These are phyloP conservation scores for Coemansia aciculifera DNA, from an alignment of 192 early-diverging fungal species.

Conservation along the genomic window DNA sequence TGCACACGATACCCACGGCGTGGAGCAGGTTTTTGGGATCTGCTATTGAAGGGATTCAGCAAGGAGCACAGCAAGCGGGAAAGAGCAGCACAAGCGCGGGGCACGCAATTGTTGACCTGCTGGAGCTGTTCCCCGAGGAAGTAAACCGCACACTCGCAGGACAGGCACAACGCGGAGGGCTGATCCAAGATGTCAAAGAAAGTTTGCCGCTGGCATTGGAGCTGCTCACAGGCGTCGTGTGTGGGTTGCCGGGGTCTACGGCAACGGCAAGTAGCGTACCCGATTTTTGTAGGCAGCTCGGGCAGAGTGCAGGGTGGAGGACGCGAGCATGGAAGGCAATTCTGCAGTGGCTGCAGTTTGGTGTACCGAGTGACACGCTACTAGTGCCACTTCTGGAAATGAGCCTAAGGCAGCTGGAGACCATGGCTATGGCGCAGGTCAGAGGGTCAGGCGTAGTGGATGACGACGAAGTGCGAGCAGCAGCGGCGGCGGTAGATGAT, in stretches of 20 bases:
- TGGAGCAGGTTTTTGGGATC: slow-evolving; percentile 33
- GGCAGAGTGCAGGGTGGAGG: slow-evolving; percentile 22
- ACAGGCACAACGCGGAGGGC: slow-evolving; percentile 14
- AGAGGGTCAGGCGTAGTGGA: slow-evolving; percentile 11
- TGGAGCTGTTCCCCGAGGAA: slow-evolving; percentile 49
- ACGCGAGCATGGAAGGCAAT: slow-evolving; percentile 46
- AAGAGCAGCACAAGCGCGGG: slow-evolving; percentile 18
- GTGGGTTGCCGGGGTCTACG: slow-evolving; percentile 17
- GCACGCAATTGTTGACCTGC: slow-evolving; percentile 34
- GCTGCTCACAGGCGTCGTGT: slow-evolving; percentile 28
- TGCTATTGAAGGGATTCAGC: slow-evolving; percentile 21
- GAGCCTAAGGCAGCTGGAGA: slow-evolving; percentile 31
- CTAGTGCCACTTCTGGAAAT: slow-evolving; percentile 42
- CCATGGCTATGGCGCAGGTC: slow-evolving; percentile 23
- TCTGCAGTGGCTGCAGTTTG: slow-evolving; percentile 51
- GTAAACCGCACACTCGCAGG: slow-evolving; percentile 31
- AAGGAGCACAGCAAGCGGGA: slow-evolving; percentile 17
- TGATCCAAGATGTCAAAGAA: slow-evolving; percentile 31
- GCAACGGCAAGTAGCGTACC: background rate
- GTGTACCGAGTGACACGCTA: slow-evolving; percentile 25
- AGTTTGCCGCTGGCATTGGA: slow-evolving; percentile 31
- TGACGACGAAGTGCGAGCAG: slow-evolving; percentile 40
- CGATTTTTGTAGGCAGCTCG: slow-evolving; percentile 15
- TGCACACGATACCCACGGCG: slow-evolving; percentile 26
- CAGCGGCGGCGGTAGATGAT: slow-evolving; percentile 35